Percentiles rank a stretch among this genome's conserved stretches.
These are phyloP conservation scores for Pelargonium cotyledonis DNA, from an alignment of 441 rosid species.

Conservation along the genomic window DNA sequence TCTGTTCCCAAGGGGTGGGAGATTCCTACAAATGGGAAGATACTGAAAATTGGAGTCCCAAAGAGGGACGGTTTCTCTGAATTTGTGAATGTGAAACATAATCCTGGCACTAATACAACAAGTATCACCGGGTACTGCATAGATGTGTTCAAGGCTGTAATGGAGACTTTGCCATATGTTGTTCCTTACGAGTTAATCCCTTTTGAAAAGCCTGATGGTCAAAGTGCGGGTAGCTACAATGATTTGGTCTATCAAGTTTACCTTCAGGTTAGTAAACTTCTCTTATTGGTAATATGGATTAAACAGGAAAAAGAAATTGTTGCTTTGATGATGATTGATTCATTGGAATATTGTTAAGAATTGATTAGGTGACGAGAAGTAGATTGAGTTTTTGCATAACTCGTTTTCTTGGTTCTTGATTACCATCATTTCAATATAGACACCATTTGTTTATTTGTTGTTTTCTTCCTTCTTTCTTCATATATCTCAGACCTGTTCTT, in stretches of 20 bases:
- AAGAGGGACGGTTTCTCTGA: slow-evolving; percentile 27
- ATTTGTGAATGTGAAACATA: slow-evolving; percentile 35
- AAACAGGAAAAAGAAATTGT: too few species aligned
- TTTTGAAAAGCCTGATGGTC: slow-evolving; percentile 26
- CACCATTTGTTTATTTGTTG: too few species aligned
- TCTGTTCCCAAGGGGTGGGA: slow-evolving; percentile 51
- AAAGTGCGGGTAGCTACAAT: slow-evolving; percentile 24
- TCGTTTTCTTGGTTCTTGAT: too few species aligned
- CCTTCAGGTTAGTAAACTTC: slow-evolving; percentile 30
- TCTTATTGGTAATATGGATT: background rate
- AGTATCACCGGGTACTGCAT: slow-evolving; percentile 37
- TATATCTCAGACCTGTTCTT: too few species aligned
- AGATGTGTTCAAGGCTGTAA: slow-evolving; percentile 41
- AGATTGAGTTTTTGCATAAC: too few species aligned
- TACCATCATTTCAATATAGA: too few species aligned
- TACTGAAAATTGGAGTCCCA: slow-evolving; percentile 43
- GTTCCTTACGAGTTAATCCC: slow-evolving; percentile 32
- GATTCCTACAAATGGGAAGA: slow-evolving; percentile 38
- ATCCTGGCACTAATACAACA: slow-evolving; percentile 16
- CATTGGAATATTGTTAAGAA: too few species aligned
- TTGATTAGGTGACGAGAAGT: too few species aligned
- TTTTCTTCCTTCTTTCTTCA: too few species aligned
- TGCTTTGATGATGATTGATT: too few species aligned
- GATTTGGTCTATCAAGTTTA: slow-evolving; percentile 40
- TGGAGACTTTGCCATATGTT: slow-evolving; percentile 34